A percentile compares a stretch with the other conserved stretches of the same genome.
phyloP scores from a whole-genome alignment of 2,329 filamentous ascomycete species.

The Pseudocercospora vitis region DNA sequence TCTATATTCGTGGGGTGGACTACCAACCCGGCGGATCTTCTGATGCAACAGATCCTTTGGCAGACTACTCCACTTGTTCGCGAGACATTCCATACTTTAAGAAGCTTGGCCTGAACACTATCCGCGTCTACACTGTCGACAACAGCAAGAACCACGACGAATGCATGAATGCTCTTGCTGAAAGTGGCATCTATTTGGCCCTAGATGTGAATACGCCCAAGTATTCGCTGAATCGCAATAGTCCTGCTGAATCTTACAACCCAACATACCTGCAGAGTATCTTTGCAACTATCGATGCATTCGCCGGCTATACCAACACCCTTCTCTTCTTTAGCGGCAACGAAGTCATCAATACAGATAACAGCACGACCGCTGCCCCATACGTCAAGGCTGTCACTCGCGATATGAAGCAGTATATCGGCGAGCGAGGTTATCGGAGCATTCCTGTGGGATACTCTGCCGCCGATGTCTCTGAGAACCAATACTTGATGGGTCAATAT shows the following conservation, averaged over 20 bases:
- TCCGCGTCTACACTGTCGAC: conserved; percentile 91
- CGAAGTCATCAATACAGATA: conserved; percentile 69
- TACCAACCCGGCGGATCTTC: conserved; percentile 56
- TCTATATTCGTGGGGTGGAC: conserved; percentile 62
- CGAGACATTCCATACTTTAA: conserved; percentile 80
- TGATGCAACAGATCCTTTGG: conserved; percentile 68
- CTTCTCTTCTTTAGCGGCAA: conserved; percentile 81
- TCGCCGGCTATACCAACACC: conserved; percentile 80
- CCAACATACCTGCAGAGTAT: conserved; percentile 77
- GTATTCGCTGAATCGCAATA: conserved; percentile 78
- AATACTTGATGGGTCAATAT: conserved; percentile 80
- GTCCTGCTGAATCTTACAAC: conserved; percentile 76
- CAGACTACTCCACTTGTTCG: conserved; percentile 66
- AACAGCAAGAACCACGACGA: conserved; percentile 76
- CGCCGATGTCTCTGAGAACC: conserved; percentile 79
- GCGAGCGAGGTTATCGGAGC: conserved; percentile 63
- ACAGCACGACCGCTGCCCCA: conserved; percentile 62
- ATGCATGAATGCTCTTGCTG: conserved; percentile 77
- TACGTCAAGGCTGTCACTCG: conserved; percentile 69
- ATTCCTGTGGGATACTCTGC: conserved; percentile 80
- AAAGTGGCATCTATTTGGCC: conserved; percentile 86
- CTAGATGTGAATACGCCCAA: conserved; percentile 83
- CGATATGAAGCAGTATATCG: conserved; percentile 77
- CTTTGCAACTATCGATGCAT: conserved; percentile 84
- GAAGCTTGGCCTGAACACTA: conserved; percentile 80